A percentile compares a stretch with the other conserved stretches of the same genome.
phyloP scores from a whole-genome alignment of 768 basidiomycete genomes.

The Boletus bicolor region DNA sequence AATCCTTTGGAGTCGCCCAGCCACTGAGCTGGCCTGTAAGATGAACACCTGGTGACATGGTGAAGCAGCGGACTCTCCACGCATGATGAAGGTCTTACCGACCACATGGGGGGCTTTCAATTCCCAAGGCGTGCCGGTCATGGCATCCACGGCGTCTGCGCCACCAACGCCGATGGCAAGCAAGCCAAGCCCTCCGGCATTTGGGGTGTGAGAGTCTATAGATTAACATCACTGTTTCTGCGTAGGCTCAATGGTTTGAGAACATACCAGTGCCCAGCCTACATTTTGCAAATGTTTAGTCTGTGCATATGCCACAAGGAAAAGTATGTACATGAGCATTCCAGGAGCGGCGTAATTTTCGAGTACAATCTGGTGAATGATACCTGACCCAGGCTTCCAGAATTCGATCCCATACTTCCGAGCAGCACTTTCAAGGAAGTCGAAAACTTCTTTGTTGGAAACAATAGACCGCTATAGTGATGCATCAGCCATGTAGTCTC shows the following conservation, averaged over 20 bases:
- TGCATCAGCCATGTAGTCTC: background rate
- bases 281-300: conserved; percentile 6
- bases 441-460: conserved; percentile 94
- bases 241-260: background rate
- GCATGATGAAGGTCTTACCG: conserved; percentile 42
- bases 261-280: conserved; percentile 79
- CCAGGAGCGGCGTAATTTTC: conserved; percentile 98
- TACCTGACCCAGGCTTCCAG: conserved; percentile 88
- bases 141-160: conserved; percentile 96
- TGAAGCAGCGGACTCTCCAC: background rate
- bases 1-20: conserved; percentile 95
- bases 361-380: conserved; percentile 97
- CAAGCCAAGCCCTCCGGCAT: conserved; percentile 94
- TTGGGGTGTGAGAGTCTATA: conserved; percentile 94
- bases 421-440: conserved; percentile 91
- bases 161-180: conserved; percentile 99
- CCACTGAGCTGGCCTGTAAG: conserved; percentile 83
- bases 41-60: conserved; percentile 60
- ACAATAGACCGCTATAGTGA: conserved; percentile 67
- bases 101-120: conserved; percentile 85
- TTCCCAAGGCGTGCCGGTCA: conserved; percentile 99
- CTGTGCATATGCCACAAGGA: background rate
- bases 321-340: conserved; percentile 70
- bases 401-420: conserved; percentile 95
- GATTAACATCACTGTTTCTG: conserved; percentile 1